Evolutionary conservation across 768 basidiomycete species (phyloP).

Genomic region (Rhizopogon vinicolor): DNA sequence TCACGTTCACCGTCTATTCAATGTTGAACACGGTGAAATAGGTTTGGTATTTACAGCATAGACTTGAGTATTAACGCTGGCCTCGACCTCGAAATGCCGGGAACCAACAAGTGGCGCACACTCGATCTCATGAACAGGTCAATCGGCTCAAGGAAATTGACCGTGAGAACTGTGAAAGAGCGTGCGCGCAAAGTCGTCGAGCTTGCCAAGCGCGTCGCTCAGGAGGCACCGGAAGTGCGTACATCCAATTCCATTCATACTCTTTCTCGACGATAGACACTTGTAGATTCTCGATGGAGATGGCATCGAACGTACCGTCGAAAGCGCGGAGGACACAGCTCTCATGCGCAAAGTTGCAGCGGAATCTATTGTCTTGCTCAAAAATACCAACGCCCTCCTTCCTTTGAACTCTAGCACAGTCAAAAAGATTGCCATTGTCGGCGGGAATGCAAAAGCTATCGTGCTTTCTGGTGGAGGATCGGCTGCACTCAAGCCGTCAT

Average conservation of each 20-base stretch:
- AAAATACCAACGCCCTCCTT: conserved; percentile 51
- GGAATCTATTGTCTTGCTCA: conserved; percentile 70
- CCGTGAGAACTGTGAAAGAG: conserved; percentile 57
- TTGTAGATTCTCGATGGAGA: conserved; percentile 66
- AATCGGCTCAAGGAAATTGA: conserved; percentile 59
- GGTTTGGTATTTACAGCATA: conserved; percentile 71
- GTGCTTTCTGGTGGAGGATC: conserved; percentile 78
- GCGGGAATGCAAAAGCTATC: conserved; percentile 56
- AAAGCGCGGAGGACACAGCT: conserved; percentile 54
- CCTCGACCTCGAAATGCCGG: conserved; percentile 79
- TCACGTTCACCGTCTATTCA: too few relatives aligned
- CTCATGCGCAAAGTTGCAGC: conserved; percentile 67
- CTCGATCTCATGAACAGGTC: conserved; percentile 63
- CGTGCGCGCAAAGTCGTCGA: conserved; percentile 64
- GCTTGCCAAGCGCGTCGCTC: conserved; percentile 65
- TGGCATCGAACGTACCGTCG: conserved; percentile 56
- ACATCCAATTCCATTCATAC: not conserved
- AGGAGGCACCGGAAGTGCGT: conserved; percentile 58
- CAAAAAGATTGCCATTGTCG: conserved; percentile 73
- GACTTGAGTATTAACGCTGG: conserved; percentile 68
- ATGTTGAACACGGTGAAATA: conserved; percentile 18
- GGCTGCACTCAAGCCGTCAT: conserved; percentile 64
- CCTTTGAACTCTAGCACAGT: conserved; percentile 35
- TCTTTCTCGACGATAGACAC: not conserved
- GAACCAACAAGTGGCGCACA: conserved; percentile 69